Evolutionary conservation across 176 grass and related monocot species (phyloP).

Genomic region (Zea luxurians): DNA sequence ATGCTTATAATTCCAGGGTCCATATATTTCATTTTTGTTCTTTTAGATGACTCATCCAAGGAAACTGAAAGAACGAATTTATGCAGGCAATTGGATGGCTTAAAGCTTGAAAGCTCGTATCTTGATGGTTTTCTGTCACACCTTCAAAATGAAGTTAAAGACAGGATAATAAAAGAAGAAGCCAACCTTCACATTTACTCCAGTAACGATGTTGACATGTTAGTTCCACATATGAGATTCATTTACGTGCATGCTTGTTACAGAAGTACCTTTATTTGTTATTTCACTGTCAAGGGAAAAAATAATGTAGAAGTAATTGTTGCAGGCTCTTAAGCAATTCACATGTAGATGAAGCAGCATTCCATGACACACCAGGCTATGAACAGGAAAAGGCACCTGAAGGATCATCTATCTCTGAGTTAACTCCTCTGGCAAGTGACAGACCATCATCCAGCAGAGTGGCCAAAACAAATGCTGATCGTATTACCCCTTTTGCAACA

Average conservation of each 20-base stretch:
- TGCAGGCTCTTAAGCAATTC: constrained; percentile 75
- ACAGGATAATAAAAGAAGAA: constrained; percentile 77
- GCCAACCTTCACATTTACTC: constrained; percentile 80
- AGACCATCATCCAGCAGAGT: constrained; percentile 60
- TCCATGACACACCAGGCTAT: constrained; percentile 51
- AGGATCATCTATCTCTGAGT: constrained; percentile 46
- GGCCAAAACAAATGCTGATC: constrained; percentile 51
- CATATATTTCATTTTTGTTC: constrained; percentile 1
- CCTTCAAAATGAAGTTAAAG: constrained; percentile 82
- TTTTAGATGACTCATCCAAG: neutral
- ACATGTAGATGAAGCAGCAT: constrained; percentile 39
- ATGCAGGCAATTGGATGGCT: constrained; percentile 76
- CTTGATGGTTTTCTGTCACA: constrained; percentile 84
- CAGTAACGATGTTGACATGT: constrained; percentile 84
- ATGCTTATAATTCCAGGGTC: neutral
- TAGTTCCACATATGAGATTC: constrained; percentile 53
- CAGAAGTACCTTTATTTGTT: constrained; percentile 16
- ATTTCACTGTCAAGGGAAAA: constrained; percentile 28
- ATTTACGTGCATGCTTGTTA: constrained; percentile 18
- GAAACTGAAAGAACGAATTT: constrained; percentile 44
- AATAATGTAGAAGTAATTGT: constrained; percentile 43
- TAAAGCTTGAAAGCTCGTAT: constrained; percentile 63
- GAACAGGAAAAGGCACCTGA: constrained; percentile 55
- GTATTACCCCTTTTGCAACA: constrained; percentile 80
- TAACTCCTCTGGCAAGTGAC: constrained; percentile 54